Percentiles rank a stretch among this genome's conserved stretches.
Evolutionary conservation across 2,329 filamentous ascomycete species (phyloP).

Genomic region (Colletotrichum lindemuthianum): DNA sequence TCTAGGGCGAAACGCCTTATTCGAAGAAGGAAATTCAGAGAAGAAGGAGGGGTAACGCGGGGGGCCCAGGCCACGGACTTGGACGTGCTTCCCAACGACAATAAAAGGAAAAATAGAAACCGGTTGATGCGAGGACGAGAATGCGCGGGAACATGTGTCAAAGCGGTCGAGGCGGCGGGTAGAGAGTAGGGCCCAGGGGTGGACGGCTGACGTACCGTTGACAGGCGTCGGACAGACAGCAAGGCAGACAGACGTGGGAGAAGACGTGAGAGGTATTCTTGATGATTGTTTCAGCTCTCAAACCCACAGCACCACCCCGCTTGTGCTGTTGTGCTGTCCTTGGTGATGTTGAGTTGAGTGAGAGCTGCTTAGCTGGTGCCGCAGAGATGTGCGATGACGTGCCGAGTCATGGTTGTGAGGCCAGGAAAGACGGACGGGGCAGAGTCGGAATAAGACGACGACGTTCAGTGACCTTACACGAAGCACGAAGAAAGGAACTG

Average conservation of each 20-base stretch:
- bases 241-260: not conserved
- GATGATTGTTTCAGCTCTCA: slow-evolving; percentile 33
- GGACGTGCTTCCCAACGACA: slow-evolving; percentile 22
- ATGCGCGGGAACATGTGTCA: slow-evolving; percentile 22
- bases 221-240: no score
- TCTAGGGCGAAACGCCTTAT: slow-evolving; percentile 18
- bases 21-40: slow-evolving; percentile 21
- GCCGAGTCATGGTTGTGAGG: slow-evolving; percentile 14
- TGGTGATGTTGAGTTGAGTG: slow-evolving; percentile 13
- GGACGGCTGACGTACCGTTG: not conserved
- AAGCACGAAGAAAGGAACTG: not conserved
- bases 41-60: not conserved
- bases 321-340: slow-evolving; percentile 5
- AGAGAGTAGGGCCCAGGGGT: not conserved
- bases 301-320: slow-evolving; percentile 33
- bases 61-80: slow-evolving; percentile 2
- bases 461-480: not conserved
- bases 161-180: slow-evolving; percentile 21
- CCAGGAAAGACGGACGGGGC: not conserved
- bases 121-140: no score
- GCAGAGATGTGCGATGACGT: slow-evolving; percentile 12
- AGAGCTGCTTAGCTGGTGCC: not conserved
- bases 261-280: not conserved
- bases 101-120: slow-evolving; percentile 15
- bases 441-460: not conserved